Evolutionary conservation across 805 yeast species (phyloP).

Genomic region (Kodamaea sagamina): DNA sequence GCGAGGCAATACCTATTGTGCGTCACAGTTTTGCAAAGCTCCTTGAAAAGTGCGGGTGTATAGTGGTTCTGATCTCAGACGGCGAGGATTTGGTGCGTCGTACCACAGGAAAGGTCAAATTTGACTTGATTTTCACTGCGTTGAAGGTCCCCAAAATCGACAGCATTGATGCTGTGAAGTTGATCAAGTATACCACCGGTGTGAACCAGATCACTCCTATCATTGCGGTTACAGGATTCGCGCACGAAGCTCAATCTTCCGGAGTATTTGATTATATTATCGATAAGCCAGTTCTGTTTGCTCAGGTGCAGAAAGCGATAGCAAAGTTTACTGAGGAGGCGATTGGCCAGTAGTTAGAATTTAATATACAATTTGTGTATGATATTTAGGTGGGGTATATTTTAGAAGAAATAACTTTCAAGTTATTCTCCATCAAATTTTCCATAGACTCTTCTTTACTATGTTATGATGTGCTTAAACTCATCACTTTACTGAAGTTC

Average conservation of each 20-base stretch:
- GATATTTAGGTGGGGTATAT: no score
- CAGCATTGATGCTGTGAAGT: conserved; percentile 73
- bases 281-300: conserved; percentile 62
- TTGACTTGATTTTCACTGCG: conserved; percentile 82
- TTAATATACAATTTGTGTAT: neutral
- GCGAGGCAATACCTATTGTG: conserved; percentile 86
- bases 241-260: conserved; percentile 60
- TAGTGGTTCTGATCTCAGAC: conserved; percentile 71
- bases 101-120: conserved; percentile 79
- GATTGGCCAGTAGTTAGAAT: conserved; percentile 18
- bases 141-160: conserved; percentile 65
- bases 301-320: conserved; percentile 25
- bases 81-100: conserved; percentile 84
- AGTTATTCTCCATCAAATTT: no score
- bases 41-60: conserved; percentile 72
- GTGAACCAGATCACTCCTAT: conserved; percentile 78
- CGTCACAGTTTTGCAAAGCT: conserved; percentile 65
- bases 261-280: conserved; percentile 66
- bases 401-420: no score
- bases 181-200: conserved; percentile 73
- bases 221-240: conserved; percentile 70
- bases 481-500: no score
- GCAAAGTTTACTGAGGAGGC: conserved; percentile 27
- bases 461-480: no score
- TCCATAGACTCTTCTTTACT: no score